Base-by-base conservation (phyloP, 2,329 filamentous ascomycete species). In the Cercospora zeina region DNA sequence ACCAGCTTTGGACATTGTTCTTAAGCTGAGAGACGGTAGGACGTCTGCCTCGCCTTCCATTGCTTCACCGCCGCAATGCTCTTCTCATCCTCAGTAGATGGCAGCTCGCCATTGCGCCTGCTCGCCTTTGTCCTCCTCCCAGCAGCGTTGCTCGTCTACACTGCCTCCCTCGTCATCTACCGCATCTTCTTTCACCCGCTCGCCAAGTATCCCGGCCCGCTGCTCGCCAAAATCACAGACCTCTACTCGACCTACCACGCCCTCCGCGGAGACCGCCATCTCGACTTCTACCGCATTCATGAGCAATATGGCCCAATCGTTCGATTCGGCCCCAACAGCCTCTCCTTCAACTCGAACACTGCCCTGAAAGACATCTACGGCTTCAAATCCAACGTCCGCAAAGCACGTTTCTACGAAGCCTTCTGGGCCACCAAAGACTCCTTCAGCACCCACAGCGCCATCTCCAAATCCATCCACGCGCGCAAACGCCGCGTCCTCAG, bases 301-400 rank as follows among this genome's bases (percentile, higher is more conserved):
- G 78, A 87, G 68, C 82, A 83, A 72, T 92, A 96, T 70, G 84
- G 85, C 68, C 78, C 80, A n/a, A 75, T 86, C 55, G 88, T 93
- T n/a, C 89, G 91, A 30, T 90, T 89, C 67, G 89, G 89, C 0
- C 91, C 91, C 49, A 91, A 91, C 75, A 85, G 85, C 63, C 78
- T 96, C 45, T 90, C 87, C 0, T 85, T 96, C 78, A 93, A 95
- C 80, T 87, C 86, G 59, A 83, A 83, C 64, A 82, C 83, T 7
- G 88, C 89, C 0, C 79, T 90, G 16, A 79, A 80, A 62, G 76
- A 78, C 8, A 82, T 84, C 69, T 83, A 83, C 67, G 76, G 78
- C 33, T 77, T 77, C 72, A 74, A 77, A 27, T 72, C 77, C 47
- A 81, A 82, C 65, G 77, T 82, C 13, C 76, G 77, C 37, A 83